A percentile compares a stretch with the other conserved stretches of the same genome.
phyloP scores from a whole-genome alignment of 371 early-diverging fungal species.

The Batrachochytrium dendrobatidis region DNA sequence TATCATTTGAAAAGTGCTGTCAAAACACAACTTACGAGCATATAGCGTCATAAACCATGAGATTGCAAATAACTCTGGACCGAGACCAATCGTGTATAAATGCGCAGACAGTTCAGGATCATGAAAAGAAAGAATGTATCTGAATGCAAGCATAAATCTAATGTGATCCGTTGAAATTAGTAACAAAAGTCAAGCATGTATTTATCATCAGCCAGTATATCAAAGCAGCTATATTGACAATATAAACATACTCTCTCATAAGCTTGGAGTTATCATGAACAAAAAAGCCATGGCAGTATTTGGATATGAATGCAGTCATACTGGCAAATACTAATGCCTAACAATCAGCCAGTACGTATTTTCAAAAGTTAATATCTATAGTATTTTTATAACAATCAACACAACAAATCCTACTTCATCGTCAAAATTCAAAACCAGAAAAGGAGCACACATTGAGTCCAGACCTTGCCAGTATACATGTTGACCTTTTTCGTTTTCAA shows the following conservation, averaged over 20 bases:
- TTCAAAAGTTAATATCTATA: neutral
- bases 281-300: constrained; percentile 61
- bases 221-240: neutral
- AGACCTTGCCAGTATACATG: constrained; percentile 87
- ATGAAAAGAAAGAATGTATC: constrained; percentile 58
- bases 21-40: constrained; percentile 50
- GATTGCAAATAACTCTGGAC: constrained; percentile 71
- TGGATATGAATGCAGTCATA: constrained; percentile 56
- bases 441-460: constrained; percentile 73
- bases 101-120: constrained; percentile 69
- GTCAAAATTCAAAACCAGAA: constrained; percentile 63
- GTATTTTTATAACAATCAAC: neutral
- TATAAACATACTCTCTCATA: constrained; percentile 32
- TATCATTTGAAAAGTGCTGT: neutral
- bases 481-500: constrained; percentile 13
- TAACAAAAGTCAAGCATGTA: neutral
- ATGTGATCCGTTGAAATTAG: neutral
- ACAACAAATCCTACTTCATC: constrained; percentile 38
- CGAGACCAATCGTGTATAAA: constrained; percentile 54
- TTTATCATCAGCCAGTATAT: neutral
- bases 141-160: constrained; percentile 49
- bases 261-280: constrained; percentile 60
- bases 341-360: neutral
- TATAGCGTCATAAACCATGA: constrained; percentile 75
- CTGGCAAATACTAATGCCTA: constrained; percentile 58